Evolutionary conservation across 1,284 basidiomycete genomes (phyloP), one percentile per base, ranked within the genome.

Genomic region (Takashimella koratensis): DNA sequence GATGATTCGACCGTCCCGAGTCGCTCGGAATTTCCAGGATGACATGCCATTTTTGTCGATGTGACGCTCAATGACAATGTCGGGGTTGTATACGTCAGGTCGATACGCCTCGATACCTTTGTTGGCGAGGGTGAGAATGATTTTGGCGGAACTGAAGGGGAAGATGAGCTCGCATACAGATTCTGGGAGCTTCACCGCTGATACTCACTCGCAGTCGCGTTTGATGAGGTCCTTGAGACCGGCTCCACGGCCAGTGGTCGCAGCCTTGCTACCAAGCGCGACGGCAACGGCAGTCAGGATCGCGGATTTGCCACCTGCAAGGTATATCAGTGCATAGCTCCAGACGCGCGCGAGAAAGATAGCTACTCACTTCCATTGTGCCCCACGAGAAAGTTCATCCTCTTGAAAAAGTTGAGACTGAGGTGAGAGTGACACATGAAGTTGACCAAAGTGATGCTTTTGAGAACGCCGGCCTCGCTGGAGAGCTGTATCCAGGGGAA

Each of bases 331-430:
- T n/a, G n/a, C n/a, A n/a, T n/a, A n/a, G n/a, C n/a, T n/a, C n/a
- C n/a, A n/a, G n/a, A n/a, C n/a, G n/a, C n/a, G n/a, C n/a, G n/a
- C n/a, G n/a, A n/a, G n/a, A n/a, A n/a, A n/a, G n/a, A n/a, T n/a
- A n/a, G n/a, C n/a, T n/a, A 62, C 71, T 60, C 53, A 75, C 75
- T 76, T 42, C 81, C 80, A 64, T 82, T 83, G 80, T 72, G 77
- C 81, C 96, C 96, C 53, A 97, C 95, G 61, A 99, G 87, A 70
- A 98, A 98, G 77, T 98, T 98, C 70, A 98, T 88, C 72, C 92
- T 90, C 3, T 87, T 86, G 0, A 87, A 90, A 62, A 96, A 90
- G 4, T 81, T 79, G 73, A 96, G 88, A 0, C 81, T 84, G 45
- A 94, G 81, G 72, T 83, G 85, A 67, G 84, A 82, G 77, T 98